These are phyloP conservation scores for Eimeria acervulina DNA, from an alignment of 169 alveolate genomes.

Conservation along the genomic window DNA sequence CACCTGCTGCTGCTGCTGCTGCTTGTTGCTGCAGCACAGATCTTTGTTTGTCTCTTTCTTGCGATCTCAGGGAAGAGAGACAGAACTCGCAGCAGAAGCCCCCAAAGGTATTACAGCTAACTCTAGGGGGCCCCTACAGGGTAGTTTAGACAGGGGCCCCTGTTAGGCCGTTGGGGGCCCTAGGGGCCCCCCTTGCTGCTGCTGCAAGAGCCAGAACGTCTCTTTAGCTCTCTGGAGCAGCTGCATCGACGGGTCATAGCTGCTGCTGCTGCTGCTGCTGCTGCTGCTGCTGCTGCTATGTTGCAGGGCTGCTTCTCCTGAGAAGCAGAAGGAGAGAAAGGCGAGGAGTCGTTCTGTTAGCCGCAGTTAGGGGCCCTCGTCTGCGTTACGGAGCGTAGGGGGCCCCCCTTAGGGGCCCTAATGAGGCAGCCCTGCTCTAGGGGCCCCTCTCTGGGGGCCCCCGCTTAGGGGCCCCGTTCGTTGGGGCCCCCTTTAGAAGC, in stretches of 20 bases:
- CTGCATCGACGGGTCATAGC: not conserved
- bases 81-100: constrained; percentile 80
- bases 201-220: not conserved
- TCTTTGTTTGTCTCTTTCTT: not conserved
- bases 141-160: not conserved
- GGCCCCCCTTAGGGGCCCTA: not conserved
- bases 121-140: not conserved
- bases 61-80: not conserved
- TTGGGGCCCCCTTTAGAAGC: constrained; percentile 91
- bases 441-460: not conserved
- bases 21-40: not conserved
- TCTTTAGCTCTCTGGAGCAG: not conserved
- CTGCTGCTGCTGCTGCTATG: constrained; percentile 9
- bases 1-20: constrained; percentile 58
- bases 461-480: constrained; percentile 6
- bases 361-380: not conserved
- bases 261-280: constrained; percentile 26
- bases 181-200: not conserved
- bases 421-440: not conserved
- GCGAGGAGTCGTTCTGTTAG: constrained; percentile 46
- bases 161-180: constrained; percentile 13
- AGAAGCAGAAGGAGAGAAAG: constrained; percentile 33
- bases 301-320: constrained; percentile 34
- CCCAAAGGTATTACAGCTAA: not conserved
- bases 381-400: not conserved